Conservation (phyloP, 2,329 filamentous ascomycete genomes). For the Paecilomyces variotii region DNA sequence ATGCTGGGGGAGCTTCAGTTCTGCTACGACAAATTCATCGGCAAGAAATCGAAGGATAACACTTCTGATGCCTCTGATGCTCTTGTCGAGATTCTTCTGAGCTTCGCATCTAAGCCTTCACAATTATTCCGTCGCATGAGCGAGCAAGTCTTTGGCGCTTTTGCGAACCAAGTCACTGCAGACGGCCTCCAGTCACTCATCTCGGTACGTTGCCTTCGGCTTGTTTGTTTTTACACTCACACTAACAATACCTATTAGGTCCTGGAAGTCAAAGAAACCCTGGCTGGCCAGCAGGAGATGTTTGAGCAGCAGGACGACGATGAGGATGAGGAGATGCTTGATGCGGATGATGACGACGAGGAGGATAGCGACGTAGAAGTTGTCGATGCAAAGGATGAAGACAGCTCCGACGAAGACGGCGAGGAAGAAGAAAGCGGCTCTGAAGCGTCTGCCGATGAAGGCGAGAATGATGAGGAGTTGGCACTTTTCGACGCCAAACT, state of each 20-base stretch:
- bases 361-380: slow-evolving; percentile 33
- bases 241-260: slow-evolving; percentile 47
- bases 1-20: slow-evolving; percentile 74
- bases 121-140: slow-evolving; percentile 77
- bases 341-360: slow-evolving; percentile 34
- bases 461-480: slow-evolving; percentile 44
- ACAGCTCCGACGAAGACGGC: slow-evolving; percentile 7
- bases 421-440: slow-evolving; percentile 21
- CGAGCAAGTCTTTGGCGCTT: slow-evolving; percentile 78
- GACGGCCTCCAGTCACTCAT: slow-evolving; percentile 61
- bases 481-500: slow-evolving; percentile 67
- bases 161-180: slow-evolving; percentile 65
- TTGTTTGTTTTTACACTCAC: neutral
- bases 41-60: slow-evolving; percentile 45
- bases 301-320: slow-evolving; percentile 64
- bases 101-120: slow-evolving; percentile 79
- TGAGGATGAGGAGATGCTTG: slow-evolving; percentile 49
- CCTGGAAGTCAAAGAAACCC: slow-evolving; percentile 68
- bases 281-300: slow-evolving; percentile 75
- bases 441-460: slow-evolving; percentile 36
- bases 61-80: slow-evolving; percentile 53
- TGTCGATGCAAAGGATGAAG: slow-evolving; percentile 29
- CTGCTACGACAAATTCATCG: slow-evolving; percentile 58
- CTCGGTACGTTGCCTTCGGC: slow-evolving; percentile 24
- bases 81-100: slow-evolving; percentile 80